These are phyloP conservation scores for Oldenlandia corymbosa DNA, from an alignment of 257 asterid species.

Conservation along the genomic window DNA sequence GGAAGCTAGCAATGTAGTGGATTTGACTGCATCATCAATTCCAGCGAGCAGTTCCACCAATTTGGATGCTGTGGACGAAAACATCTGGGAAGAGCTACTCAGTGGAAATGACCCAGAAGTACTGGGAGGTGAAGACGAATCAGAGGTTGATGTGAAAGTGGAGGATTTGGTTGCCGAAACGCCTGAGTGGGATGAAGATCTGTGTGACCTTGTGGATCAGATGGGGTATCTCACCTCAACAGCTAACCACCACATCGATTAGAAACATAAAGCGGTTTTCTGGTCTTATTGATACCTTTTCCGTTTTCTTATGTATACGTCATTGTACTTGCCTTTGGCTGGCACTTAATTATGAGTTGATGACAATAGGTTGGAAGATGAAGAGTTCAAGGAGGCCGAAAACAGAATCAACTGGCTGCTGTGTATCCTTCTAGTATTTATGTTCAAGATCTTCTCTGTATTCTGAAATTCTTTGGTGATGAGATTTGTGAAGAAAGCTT, in stretches of 20 bases:
- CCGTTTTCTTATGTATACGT: neutral
- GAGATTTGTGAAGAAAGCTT: no score
- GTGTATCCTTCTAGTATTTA: constrained; percentile 8
- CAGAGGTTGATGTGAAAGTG: constrained; percentile 39
- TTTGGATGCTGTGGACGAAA: constrained; percentile 27
- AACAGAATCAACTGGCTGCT: constrained; percentile 1
- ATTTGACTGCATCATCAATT: constrained; percentile 13
- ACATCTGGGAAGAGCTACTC: constrained; percentile 58
- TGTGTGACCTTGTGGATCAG: constrained; percentile 31
- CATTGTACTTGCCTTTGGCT: neutral
- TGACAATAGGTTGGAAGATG: constrained; percentile 4
- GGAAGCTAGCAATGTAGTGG: constrained; percentile 35
- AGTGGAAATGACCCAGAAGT: constrained; percentile 37
- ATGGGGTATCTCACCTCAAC: constrained; percentile 17
- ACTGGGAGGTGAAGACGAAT: constrained; percentile 19
- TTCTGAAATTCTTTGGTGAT: neutral
- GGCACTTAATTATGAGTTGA: neutral
- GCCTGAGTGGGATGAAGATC: constrained; percentile 65
- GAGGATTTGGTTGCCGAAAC: constrained; percentile 51
- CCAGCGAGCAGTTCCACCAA: constrained; percentile 18
- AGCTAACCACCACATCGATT: neutral
- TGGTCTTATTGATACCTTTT: constrained; percentile 1
- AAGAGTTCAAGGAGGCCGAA: constrained; percentile 12
- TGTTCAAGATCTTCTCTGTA: neutral
- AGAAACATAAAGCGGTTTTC: neutral